Base-by-base conservation (phyloP, 345 rosid species). In the Carallia brachiata region DNA sequence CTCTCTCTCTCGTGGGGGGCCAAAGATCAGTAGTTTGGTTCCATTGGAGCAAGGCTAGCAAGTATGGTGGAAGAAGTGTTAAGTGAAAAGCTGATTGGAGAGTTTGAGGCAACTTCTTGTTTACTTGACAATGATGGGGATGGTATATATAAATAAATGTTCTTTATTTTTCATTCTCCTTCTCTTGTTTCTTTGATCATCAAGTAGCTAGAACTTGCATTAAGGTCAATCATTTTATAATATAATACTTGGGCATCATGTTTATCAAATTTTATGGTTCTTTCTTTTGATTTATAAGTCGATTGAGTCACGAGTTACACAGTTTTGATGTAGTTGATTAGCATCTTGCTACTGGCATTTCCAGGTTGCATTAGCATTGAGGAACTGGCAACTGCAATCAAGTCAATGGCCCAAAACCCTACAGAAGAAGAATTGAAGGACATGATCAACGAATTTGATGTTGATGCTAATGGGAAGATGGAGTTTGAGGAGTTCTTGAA, bases 91-190 rank as follows among this genome's bases (percentile, higher is more conserved):
- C 87, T 82, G 73, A 74, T 82, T 55, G 56, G 13, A 71, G 90
- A 89, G 81, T 88, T 92, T 69, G 80, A 79, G 44, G 86, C 88
- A 70, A 92, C 84, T 2, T 87, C 90, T 73, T 83, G 86, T 73
- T 82, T 90, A 19, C 77, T 88, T 12, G 97, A 90, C 84, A 87
- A 65, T 75, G 92, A 92, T 78, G 92, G 97, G 56, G 94, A 92
- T 70, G 96, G 97, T 92, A 76, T 32, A 1, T 32, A 32, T 23
- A 23, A 0, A 23, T 23, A 23, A 23, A 23, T 6, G 1, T 66
- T 12, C 5, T 4, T 48, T 8, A 5, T 40, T 37, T 28, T 52
- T 15, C 17, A 17, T 13, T 53, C 18, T 54, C 5, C 18, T 10
- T 28, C 58, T 34, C 52, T 68, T 63, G 5, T 47, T 76, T 27